These are phyloP conservation scores for Elsinoe fawcettii DNA, from an alignment of 2,329 filamentous ascomycete species.

Conservation along the genomic window DNA sequence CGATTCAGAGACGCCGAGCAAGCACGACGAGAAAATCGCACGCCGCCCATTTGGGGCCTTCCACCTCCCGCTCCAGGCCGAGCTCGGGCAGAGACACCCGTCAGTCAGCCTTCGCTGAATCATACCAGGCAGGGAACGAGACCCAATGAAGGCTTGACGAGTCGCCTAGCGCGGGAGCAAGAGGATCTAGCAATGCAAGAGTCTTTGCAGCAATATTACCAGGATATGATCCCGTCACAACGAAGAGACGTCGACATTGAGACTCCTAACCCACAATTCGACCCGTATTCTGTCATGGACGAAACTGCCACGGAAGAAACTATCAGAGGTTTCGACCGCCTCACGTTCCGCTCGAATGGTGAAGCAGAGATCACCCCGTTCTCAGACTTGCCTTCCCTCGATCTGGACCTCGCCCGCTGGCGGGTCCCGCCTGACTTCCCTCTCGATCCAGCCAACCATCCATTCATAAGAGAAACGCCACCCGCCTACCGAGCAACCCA, in stretches of 20 bases:
- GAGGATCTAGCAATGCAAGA: background rate
- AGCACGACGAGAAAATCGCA: conserved; percentile 29
- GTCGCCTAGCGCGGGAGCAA: background rate
- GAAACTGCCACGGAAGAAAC: too few species aligned
- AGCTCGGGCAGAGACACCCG: background rate
- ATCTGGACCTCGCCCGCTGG: background rate
- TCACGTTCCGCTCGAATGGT: background rate
- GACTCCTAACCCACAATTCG: background rate
- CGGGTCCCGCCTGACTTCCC: background rate
- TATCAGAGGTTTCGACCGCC: background rate
- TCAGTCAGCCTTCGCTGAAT: too few species aligned
- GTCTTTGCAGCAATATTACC: conserved; percentile 1
- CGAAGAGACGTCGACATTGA: background rate
- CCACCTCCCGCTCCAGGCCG: background rate
- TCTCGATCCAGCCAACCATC: background rate
- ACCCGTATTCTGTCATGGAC: too few species aligned
- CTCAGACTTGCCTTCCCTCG: background rate
- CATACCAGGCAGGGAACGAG: too few species aligned
- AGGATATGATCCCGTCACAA: background rate
- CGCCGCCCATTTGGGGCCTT: conserved; percentile 18
- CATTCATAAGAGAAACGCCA: background rate
- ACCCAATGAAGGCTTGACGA: too few species aligned
- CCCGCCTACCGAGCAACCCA: background rate
- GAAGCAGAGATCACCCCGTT: background rate
- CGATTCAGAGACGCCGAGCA: conserved; percentile 38